Evolutionary conservation across 768 basidiomycete species (phyloP).

Genomic region (Mycena floridula): DNA sequence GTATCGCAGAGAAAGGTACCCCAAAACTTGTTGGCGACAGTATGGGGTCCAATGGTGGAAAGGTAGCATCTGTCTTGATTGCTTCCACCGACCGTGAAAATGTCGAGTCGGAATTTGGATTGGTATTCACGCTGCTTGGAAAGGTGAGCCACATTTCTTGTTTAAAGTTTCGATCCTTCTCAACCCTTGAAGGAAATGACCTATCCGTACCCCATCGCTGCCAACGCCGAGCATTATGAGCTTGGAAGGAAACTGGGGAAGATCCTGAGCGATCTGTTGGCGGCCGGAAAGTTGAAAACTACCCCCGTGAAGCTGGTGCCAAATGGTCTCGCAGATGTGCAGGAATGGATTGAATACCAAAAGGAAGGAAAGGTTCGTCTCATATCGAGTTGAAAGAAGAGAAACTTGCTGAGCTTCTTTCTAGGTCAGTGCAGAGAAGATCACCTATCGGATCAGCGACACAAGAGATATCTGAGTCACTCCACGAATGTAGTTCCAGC

Average conservation of each 20-base stretch:
- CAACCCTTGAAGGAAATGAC: conserved; percentile 5
- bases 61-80: conserved; percentile 5
- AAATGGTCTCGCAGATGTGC: conserved; percentile 10
- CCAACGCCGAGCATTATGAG: conserved; percentile 9
- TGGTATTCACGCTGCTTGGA: conserved; percentile 13
- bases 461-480: no score
- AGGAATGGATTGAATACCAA: conserved; percentile 13
- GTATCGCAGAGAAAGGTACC: conserved; percentile 12
- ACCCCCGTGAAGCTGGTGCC: conserved; percentile 12
- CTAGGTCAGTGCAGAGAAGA: conserved; percentile 13
- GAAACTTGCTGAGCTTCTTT: conserved; percentile 2
- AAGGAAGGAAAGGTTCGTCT: conserved; percentile 15
- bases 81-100: conserved; percentile 1
- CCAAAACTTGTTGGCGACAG: conserved; percentile 5
- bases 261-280: conserved; percentile 7
- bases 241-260: conserved; percentile 7
- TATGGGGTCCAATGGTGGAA: conserved; percentile 4
- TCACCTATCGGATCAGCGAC: conserved; percentile 11
- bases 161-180: background rate
- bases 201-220: conserved; percentile 4
- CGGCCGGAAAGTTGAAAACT: conserved; percentile 6
- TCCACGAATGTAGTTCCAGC: no score
- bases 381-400: background rate
- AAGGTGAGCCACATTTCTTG: conserved; percentile 5
- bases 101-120: conserved; percentile 8